Conservation (phyloP, 139 green algal species). For the Coelastrella sp. region DNA sequence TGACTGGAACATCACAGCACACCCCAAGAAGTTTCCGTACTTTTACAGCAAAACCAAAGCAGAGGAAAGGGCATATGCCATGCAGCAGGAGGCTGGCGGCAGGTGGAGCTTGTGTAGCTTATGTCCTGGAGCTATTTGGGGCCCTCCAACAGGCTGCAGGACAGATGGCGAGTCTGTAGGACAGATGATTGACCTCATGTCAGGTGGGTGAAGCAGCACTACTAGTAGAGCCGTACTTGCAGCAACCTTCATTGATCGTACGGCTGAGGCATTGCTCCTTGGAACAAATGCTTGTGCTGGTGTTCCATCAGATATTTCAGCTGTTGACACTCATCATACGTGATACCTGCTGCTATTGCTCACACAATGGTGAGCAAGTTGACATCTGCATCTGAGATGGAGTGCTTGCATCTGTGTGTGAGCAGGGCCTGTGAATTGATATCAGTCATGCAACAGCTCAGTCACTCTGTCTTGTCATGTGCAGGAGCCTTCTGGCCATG, state of each 20-base stretch:
- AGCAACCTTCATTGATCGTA: too few species aligned
- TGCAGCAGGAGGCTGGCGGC: constrained; percentile 26
- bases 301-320: too few species aligned
- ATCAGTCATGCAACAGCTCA: neutral
- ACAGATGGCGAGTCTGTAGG: constrained; percentile 55
- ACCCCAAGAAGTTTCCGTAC: constrained; percentile 45
- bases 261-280: too few species aligned
- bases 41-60: constrained; percentile 59
- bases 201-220: neutral
- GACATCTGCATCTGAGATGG: too few species aligned
- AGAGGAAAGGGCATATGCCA: constrained; percentile 61
- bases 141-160: constrained; percentile 44
- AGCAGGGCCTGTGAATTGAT: too few species aligned
- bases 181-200: constrained; percentile 53
- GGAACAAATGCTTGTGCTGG: too few species aligned
- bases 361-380: too few species aligned
- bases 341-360: too few species aligned
- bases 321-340: too few species aligned
- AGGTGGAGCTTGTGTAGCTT: constrained; percentile 60
- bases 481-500: constrained; percentile 48
- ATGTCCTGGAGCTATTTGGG: constrained; percentile 58
- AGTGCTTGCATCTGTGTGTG: too few species aligned
- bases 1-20: constrained; percentile 57
- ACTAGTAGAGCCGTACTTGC: neutral
- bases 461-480: neutral